Conservation (phyloP, 768 basidiomycete genomes). For the Amylocystis lapponica region DNA sequence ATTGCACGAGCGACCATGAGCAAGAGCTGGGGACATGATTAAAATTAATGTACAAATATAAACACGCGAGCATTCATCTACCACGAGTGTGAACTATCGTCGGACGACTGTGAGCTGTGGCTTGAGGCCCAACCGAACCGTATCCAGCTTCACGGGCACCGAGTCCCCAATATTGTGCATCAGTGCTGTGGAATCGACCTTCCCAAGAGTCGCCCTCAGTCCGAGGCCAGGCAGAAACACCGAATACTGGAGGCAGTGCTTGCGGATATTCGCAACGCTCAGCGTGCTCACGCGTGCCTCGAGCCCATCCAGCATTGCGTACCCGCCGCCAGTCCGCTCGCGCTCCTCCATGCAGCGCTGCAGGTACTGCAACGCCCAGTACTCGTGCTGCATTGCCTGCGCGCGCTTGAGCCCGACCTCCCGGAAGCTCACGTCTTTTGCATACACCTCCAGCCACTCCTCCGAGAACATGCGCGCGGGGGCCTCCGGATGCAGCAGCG, state of each 20-base stretch:
- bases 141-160: too few species aligned
- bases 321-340: constrained; percentile 7
- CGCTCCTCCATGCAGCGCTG: constrained; percentile 31
- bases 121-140: too few species aligned
- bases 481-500: constrained; percentile 39
- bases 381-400: constrained; percentile 25
- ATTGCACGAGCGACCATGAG: too few species aligned
- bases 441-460: constrained; percentile 38
- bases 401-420: constrained; percentile 31
- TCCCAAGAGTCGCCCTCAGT: constrained; percentile 4
- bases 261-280: background rate
- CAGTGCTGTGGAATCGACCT: too few species aligned
- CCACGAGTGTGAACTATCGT: too few species aligned
- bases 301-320: constrained; percentile 25
- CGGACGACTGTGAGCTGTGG: too few species aligned
- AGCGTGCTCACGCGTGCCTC: constrained; percentile 7
- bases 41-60: too few species aligned
- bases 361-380: constrained; percentile 39
- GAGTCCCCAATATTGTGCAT: too few species aligned
- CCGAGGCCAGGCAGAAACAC: constrained; percentile 8
- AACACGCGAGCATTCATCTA: too few species aligned
- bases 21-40: too few species aligned
- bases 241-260: background rate
- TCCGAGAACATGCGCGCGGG: constrained; percentile 37
- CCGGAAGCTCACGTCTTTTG: constrained; percentile 28